A percentile compares a stretch with the other conserved stretches of the same genome.
phyloP scores from a whole-genome alignment of 1,284 basidiomycete genomes.

The Ganoderma lingzhi region DNA sequence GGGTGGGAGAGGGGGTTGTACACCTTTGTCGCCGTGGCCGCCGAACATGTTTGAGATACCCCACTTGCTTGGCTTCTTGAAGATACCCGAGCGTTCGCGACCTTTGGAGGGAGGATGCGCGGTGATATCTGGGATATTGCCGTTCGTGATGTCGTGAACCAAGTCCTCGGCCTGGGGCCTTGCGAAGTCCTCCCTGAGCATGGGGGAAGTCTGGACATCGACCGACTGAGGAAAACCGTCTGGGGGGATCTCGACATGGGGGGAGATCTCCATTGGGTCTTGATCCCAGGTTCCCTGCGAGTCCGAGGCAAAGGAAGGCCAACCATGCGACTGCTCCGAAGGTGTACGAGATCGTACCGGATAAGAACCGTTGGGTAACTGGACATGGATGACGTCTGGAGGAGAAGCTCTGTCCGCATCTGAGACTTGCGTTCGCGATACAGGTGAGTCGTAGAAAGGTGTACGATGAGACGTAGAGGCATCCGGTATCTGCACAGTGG shows the following conservation, averaged over 20 bases:
- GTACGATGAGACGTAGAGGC: slow-evolving; percentile 64
- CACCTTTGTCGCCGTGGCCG: slow-evolving; percentile 71
- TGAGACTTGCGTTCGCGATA: slow-evolving; percentile 26
- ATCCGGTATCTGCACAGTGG: slow-evolving; percentile 52
- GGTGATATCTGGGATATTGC: slow-evolving; percentile 35
- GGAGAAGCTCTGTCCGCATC: slow-evolving; percentile 16
- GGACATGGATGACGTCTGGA: slow-evolving; percentile 32
- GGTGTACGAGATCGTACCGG: slow-evolving; percentile 27
- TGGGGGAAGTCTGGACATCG: slow-evolving; percentile 61
- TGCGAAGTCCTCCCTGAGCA: slow-evolving; percentile 57
- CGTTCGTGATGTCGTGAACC: slow-evolving; percentile 38
- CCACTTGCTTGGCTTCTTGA: slow-evolving; percentile 73
- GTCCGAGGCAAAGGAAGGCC: slow-evolving; percentile 41
- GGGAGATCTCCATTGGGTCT: slow-evolving; percentile 63
- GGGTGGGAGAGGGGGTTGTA: slow-evolving; percentile 64
- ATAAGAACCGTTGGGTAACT: slow-evolving; percentile 24
- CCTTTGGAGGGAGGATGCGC: slow-evolving; percentile 54
- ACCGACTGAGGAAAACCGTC: slow-evolving; percentile 54
- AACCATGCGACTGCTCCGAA: slow-evolving; percentile 34
- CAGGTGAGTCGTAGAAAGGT: slow-evolving; percentile 53
- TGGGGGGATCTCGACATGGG: slow-evolving; percentile 50
- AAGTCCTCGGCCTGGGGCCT: slow-evolving; percentile 54
- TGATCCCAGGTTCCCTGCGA: slow-evolving; percentile 53
- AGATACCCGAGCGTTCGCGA: slow-evolving; percentile 65
- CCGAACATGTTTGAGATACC: slow-evolving; percentile 74